Evolutionary conservation across 345 rosid species (phyloP).

Genomic region (Lepidium africanum): DNA sequence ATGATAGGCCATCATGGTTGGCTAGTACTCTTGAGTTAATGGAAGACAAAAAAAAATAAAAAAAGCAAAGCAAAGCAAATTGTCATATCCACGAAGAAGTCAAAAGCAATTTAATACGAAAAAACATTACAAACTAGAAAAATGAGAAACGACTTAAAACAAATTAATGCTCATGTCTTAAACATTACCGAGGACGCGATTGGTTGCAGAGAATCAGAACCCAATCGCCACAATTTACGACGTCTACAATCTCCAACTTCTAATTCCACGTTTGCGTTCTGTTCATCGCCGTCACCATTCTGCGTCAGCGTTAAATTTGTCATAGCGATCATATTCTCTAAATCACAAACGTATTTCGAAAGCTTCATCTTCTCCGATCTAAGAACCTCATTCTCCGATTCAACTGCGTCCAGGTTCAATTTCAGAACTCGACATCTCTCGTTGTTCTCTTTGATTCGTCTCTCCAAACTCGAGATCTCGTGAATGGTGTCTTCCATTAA

Average conservation of each 20-base stretch:
- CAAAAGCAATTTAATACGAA: neutral
- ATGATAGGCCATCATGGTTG: too few relatives aligned
- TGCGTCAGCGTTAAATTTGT: slow-evolving; percentile 16
- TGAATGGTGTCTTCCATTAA: slow-evolving; percentile 37
- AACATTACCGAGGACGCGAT: neutral
- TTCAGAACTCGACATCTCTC: slow-evolving; percentile 13
- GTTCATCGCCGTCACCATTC: neutral
- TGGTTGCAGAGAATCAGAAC: slow-evolving; percentile 14
- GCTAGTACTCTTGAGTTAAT: too few relatives aligned
- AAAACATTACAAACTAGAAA: neutral
- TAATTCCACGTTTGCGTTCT: slow-evolving; percentile 17
- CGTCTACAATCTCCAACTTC: slow-evolving; percentile 22
- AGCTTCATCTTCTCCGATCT: slow-evolving; percentile 35
- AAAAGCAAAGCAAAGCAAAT: neutral
- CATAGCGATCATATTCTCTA: slow-evolving; percentile 21
- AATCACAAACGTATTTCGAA: slow-evolving; percentile 21
- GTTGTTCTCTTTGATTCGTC: slow-evolving; percentile 27
- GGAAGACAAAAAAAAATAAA: too few relatives aligned
- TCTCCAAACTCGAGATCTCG: slow-evolving; percentile 46
- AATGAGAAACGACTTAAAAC: slow-evolving; percentile 4
- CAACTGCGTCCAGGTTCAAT: slow-evolving; percentile 15
- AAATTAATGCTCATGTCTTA: slow-evolving; percentile 6
- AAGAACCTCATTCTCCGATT: slow-evolving; percentile 36
- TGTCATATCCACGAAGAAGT: neutral
- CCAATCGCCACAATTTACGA: slow-evolving; percentile 4